Evolutionary conservation across 1,139 yeast species (phyloP), one percentile per base, ranked within the genome.

Genomic region (Pichia cactophila): DNA sequence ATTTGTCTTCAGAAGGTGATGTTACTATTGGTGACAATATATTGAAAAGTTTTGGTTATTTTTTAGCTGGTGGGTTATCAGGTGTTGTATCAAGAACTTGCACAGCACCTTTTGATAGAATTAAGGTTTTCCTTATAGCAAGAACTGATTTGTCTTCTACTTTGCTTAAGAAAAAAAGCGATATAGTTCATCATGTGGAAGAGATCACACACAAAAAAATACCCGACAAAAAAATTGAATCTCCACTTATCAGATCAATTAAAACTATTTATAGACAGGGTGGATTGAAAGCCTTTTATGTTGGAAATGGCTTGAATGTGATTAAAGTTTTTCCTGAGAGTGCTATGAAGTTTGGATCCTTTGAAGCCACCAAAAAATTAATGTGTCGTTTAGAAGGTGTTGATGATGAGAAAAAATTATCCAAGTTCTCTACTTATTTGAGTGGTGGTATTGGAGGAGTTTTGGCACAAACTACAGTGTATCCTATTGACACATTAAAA

Each of bases 381-480:
- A 72, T 92, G 61, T 85, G 95, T n/a, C 66, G 70, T 33, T 54
- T 89, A 8, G 96, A 88, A 66, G 96, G 96, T 11, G 81, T 81
- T 2, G 74, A 75, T 23, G 94, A 87, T 61, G 78, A 86, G 2
- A 68, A 83, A 1, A 79, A 87, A 46, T 69, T 92, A 47, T 86
- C 96, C 1, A 80, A 84, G 55, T 64, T 78, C 0, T 77, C 96
- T 0, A 89, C 97, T 0, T 92, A 89, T 63, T 66, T 88, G 37
- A 88, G 97, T 17, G 98, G 98, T 67, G 98, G 98, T 42, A 65
- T 92, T 47, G 98, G 97, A 42, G 98, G 98, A 61, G 95, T 92
- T 53, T 78, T 82, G 35, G 86, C 97, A 0, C 98, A 92, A 67
- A 81, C 89, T 59, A 77, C 94, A 0, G 96, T 90, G 4, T 92